Evolutionary conservation across 148 eudicot species (phyloP), one percentile per base, ranked within the genome.

Genomic region (Silene uniflora): DNA sequence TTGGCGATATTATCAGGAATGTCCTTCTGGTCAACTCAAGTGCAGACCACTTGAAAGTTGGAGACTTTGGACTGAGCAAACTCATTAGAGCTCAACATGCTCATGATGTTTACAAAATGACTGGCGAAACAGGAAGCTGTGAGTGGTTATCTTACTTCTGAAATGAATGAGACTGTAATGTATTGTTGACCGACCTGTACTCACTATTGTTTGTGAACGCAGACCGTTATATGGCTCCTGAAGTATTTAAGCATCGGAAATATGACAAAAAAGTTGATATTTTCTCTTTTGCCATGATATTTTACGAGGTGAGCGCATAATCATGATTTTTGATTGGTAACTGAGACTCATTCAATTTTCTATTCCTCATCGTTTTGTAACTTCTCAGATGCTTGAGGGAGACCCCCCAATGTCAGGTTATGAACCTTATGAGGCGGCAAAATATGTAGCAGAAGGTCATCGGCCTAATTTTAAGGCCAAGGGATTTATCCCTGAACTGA

Each of bases 101-200:
- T 72, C 97, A 86, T 64, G 98, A 95, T 76, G 93, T 92, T 32
- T 95, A 95, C 87, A 92, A 92, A 84, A 83, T 95, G 97, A 95
- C 98, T 67, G 98, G 98, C 22, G 98, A 95, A 81, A 92, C 98
- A 66, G 98, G 98, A 86, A 95, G 98, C 88, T 95, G 98, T 95
- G 82, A 87, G 96, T 86, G 74, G 61, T 32, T 61, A 17, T 74
- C 64, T 47, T 69, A 70, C 74, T 79, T 75, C 32, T 46, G 62
- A n/a, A 18, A 62, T 71, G 23, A 67, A 13, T 61, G 21, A 61
- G 52, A 55, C 66, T 5, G 72, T 69, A n/a, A 44, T 21, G 22
- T 69, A n/a, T 54, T 21, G 22, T 73, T 13, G 64, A 46, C 54
- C n/a, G 64, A 46, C 54, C n/a, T 35, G n/a, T 69, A 32, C 66